Evolutionary conservation across 1,284 basidiomycete species (phyloP).

Genomic region (Ustilago lituana): DNA sequence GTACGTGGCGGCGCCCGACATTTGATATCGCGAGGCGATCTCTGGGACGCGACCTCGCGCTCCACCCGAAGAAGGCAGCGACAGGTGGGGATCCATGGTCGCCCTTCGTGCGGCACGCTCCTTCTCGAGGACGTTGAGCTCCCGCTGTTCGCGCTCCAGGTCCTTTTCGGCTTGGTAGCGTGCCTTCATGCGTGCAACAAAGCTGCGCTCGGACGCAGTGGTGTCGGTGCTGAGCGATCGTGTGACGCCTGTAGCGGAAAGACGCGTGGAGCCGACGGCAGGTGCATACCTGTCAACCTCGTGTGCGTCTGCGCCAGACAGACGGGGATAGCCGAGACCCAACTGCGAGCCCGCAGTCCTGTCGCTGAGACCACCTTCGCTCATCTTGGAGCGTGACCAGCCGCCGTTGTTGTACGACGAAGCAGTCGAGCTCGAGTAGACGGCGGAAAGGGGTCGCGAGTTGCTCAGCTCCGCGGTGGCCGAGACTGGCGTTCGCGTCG

Average conservation of each 20-base stretch:
- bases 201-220: constrained; percentile 60
- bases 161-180: constrained; percentile 62
- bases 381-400: constrained; percentile 22
- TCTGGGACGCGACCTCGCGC: constrained; percentile 46
- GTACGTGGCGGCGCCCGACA: constrained; percentile 11
- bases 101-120: constrained; percentile 30
- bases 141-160: constrained; percentile 37
- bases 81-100: constrained; percentile 34
- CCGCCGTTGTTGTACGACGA: constrained; percentile 15
- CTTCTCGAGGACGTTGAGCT: constrained; percentile 43
- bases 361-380: constrained; percentile 14
- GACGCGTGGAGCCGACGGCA: constrained; percentile 48
- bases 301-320: constrained; percentile 6
- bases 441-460: constrained; percentile 19
- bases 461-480: constrained; percentile 2
- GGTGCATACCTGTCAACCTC: constrained; percentile 53
- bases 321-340: constrained; percentile 31
- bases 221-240: constrained; percentile 59
- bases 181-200: constrained; percentile 63
- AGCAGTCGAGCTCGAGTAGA: constrained; percentile 16
- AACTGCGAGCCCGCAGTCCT: constrained; percentile 11
- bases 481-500: constrained; percentile 10
- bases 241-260: constrained; percentile 42
- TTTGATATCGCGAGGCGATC: constrained; percentile 44
- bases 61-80: constrained; percentile 21